A percentile compares a stretch with the other conserved stretches of the same genome.
Conservation (phyloP, 768 basidiomycete species). For the Calocera viscosa region DNA sequence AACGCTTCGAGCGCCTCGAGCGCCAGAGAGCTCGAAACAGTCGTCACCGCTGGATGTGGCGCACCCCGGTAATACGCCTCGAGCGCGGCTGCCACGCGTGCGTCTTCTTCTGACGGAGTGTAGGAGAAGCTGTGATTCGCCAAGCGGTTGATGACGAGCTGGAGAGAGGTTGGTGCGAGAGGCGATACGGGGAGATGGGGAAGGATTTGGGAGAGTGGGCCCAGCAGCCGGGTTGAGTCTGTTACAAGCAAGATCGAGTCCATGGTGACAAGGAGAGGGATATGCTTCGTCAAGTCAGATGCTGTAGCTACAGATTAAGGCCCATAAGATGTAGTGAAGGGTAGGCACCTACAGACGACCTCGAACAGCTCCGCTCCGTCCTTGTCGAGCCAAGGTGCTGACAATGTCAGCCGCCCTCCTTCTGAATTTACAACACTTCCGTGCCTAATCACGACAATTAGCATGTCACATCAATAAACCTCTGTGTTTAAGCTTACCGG, state of each 20-base stretch:
- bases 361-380: not conserved
- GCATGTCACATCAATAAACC: not conserved
- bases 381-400: not conserved
- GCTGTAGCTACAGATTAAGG: not conserved
- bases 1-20: slow-evolving; percentile 1
- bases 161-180: slow-evolving; percentile 2
- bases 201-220: not conserved
- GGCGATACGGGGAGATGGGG: not conserved
- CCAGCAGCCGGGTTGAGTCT: not conserved
- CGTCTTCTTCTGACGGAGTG: not conserved
- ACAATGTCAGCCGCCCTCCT: not conserved
- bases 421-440: not conserved
- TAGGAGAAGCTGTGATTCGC: slow-evolving; percentile 1
- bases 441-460: not conserved
- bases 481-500: not conserved
- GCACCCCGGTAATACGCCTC: not conserved
- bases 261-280: not conserved
- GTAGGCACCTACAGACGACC: not conserved
- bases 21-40: not conserved
- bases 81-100: not conserved
- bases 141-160: not conserved
- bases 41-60: not conserved
- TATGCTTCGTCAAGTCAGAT: not conserved
- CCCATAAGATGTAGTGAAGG: not conserved
- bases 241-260: slow-evolving; percentile 2